Conservation (phyloP, 805 yeast species). For the Barnettozyma vustinii region DNA sequence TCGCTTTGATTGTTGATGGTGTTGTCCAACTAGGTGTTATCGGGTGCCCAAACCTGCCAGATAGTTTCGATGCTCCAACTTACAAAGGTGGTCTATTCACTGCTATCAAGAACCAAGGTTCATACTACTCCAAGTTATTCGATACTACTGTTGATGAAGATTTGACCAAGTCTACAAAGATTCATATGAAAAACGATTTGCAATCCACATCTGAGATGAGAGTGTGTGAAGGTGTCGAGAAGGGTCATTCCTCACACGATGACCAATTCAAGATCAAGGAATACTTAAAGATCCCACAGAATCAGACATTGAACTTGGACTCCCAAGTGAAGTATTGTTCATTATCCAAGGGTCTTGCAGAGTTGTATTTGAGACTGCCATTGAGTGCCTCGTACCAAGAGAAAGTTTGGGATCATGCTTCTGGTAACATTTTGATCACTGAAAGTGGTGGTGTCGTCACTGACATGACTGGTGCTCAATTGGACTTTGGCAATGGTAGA, state of each 20-base stretch:
- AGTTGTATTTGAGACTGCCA: slow-evolving; percentile 86
- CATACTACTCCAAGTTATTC: slow-evolving; percentile 40
- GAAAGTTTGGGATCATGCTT: slow-evolving; percentile 99
- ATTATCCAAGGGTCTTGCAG: slow-evolving; percentile 86
- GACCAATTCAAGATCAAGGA: slow-evolving; percentile 74
- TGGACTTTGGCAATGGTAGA: slow-evolving; percentile 86
- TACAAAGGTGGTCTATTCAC: slow-evolving; percentile 70
- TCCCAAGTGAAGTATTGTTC: slow-evolving; percentile 96
- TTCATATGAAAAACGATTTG: slow-evolving; percentile 47
- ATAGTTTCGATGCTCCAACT: slow-evolving; percentile 24
- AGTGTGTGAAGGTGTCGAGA: slow-evolving; percentile 92
- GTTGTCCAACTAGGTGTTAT: slow-evolving; percentile 84
- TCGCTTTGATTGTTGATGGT: slow-evolving; percentile 85
- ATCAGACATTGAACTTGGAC: slow-evolving; percentile 73
- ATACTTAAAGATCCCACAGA: slow-evolving; percentile 50
- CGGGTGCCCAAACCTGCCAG: slow-evolving; percentile 91
- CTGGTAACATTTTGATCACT: slow-evolving; percentile 78
- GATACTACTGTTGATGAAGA: slow-evolving; percentile 33
- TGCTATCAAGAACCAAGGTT: slow-evolving; percentile 64
- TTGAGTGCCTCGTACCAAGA: slow-evolving; percentile 71
- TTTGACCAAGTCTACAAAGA: slow-evolving; percentile 27
- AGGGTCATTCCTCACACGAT: slow-evolving; percentile 89
- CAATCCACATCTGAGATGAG: slow-evolving; percentile 44
- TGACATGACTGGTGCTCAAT: slow-evolving; percentile 68
- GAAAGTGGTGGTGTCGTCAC: slow-evolving; percentile 93